Conservation (phyloP, 1,284 basidiomycete species). For the Volvariella volvacea region DNA sequence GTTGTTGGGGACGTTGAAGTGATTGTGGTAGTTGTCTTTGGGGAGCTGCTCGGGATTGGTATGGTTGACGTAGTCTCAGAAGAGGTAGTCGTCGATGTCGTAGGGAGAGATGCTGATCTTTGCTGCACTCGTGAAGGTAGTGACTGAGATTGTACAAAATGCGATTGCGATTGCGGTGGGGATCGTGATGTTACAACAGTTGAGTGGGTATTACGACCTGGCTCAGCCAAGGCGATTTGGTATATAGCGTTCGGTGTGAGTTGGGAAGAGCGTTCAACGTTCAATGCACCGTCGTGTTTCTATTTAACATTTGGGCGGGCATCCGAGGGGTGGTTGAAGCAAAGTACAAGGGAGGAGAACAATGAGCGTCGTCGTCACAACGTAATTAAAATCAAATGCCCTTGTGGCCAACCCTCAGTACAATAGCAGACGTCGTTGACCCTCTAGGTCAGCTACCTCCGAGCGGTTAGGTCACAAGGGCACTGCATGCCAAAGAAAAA, state of each 20-base stretch:
- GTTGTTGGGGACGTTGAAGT: too few relatives aligned
- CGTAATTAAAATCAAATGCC: too few relatives aligned
- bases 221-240: conserved; percentile 24
- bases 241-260: conserved; percentile 31
- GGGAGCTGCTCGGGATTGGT: too few relatives aligned
- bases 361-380: conserved; percentile 14
- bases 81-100: too few relatives aligned
- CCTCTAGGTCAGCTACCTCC: not conserved
- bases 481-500: conserved; percentile 6
- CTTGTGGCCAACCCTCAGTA: conserved; percentile 6
- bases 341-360: conserved; percentile 14
- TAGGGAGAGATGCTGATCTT: conserved; percentile 12
- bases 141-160: conserved; percentile 10
- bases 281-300: conserved; percentile 36
- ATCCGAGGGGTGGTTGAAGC: not conserved
- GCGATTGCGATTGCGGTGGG: conserved; percentile 8
- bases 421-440: conserved; percentile 3
- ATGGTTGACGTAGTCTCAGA: too few relatives aligned
- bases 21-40: too few relatives aligned
- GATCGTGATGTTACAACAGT: conserved; percentile 4
- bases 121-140: conserved; percentile 8
- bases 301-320: conserved; percentile 11
- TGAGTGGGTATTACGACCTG: conserved; percentile 18
- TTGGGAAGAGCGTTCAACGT: conserved; percentile 33
- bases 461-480: not conserved